Evolutionary conservation across 805 yeast genomes (phyloP).

Genomic region (Kazachstania martiniae): DNA sequence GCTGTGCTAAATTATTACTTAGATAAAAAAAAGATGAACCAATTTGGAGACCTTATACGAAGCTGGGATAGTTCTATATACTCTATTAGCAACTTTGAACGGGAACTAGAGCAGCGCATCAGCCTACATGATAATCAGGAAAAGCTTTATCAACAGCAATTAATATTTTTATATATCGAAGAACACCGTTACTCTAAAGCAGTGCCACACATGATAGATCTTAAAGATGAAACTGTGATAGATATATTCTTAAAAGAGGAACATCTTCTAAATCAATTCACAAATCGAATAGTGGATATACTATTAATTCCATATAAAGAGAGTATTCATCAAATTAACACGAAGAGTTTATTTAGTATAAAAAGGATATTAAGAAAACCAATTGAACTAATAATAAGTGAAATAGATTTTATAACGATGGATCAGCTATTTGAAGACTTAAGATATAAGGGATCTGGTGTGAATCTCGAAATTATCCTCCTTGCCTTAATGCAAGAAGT

Average conservation of each 20-base stretch:
- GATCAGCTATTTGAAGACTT: constrained; percentile 38
- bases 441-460: constrained; percentile 17
- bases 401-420: constrained; percentile 57
- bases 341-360: constrained; percentile 12
- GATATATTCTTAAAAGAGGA: constrained; percentile 53
- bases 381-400: constrained; percentile 46
- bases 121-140: constrained; percentile 23
- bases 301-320: constrained; percentile 32
- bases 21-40: constrained; percentile 21
- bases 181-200: constrained; percentile 53
- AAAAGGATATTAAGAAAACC: constrained; percentile 33
- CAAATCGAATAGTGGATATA: constrained; percentile 41
- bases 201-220: constrained; percentile 46
- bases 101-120: constrained; percentile 36
- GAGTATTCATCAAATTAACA: constrained; percentile 19
- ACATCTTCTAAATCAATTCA: constrained; percentile 38
- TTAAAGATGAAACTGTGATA: constrained; percentile 45
- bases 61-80: constrained; percentile 52
- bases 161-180: constrained; percentile 45
- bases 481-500: constrained; percentile 66
- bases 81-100: constrained; percentile 35
- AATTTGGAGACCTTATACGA: constrained; percentile 34
- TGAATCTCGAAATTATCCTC: constrained; percentile 36
- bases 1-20: constrained; percentile 38
- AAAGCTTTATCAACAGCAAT: constrained; percentile 30